A percentile compares a stretch with the other conserved stretches of the same genome.
phyloP scores from a whole-genome alignment of 768 basidiomycete species.

The Cytidiella melzeri region DNA sequence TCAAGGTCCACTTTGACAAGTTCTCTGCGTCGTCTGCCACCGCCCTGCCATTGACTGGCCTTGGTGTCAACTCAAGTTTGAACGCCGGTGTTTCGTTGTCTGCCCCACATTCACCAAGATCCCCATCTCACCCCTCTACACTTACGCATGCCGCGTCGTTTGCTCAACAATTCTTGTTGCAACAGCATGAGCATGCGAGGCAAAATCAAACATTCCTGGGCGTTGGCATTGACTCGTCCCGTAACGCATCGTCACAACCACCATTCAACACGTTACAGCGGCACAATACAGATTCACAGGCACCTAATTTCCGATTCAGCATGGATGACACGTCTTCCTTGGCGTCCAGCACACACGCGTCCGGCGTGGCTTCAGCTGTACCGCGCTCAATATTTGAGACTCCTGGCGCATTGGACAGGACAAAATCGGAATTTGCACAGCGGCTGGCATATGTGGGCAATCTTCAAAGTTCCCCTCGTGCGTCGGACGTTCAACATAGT shows the following conservation, averaged over 20 bases:
- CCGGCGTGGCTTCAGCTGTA: background rate
- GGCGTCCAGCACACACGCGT: slow-evolving; percentile 1
- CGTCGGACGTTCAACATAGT: background rate
- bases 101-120: slow-evolving; percentile 17
- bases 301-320: slow-evolving; percentile 1
- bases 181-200: slow-evolving; percentile 6
- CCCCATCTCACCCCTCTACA: background rate
- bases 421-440: slow-evolving; percentile 6
- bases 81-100: slow-evolving; percentile 18
- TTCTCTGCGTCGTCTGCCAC: slow-evolving; percentile 38
- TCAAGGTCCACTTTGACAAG: slow-evolving; percentile 92
- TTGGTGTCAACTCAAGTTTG: slow-evolving; percentile 5
- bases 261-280: background rate
- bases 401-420: background rate
- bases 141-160: slow-evolving; percentile 1
- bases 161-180: slow-evolving; percentile 12
- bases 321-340: background rate
- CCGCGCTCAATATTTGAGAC: background rate
- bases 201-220: background rate
- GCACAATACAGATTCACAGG: slow-evolving; percentile 3
- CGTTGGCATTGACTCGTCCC: background rate
- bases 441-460: background rate
- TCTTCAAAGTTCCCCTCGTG: background rate
- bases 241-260: background rate
- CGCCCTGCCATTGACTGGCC: slow-evolving; percentile 6